phyloP scores from a whole-genome alignment of 139 green algal genomes.

The Pycnococcus provasolii region DNA sequence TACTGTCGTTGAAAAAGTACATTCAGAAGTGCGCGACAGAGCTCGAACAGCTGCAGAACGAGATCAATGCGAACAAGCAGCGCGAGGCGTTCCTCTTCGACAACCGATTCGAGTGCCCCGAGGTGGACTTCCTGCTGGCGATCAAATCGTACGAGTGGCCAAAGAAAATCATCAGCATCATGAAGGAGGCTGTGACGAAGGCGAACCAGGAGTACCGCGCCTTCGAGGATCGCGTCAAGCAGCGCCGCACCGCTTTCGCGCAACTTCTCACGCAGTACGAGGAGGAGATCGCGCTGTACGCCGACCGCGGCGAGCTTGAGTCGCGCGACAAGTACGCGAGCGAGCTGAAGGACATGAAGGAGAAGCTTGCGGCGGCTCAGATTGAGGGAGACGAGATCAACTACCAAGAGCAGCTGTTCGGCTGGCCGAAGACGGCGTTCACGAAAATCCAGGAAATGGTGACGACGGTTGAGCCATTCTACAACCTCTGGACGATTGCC shows the following conservation, averaged over 20 bases:
- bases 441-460: conserved; percentile 38
- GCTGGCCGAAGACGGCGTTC: conserved; percentile 42
- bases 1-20: conserved; percentile 48
- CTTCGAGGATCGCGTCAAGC: conserved; percentile 38
- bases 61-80: conserved; percentile 29
- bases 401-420: conserved; percentile 56
- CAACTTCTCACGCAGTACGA: conserved; percentile 40
- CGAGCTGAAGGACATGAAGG: conserved; percentile 44
- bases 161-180: conserved; percentile 29
- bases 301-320: conserved; percentile 52
- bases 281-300: conserved; percentile 43
- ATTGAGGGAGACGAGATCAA: conserved; percentile 52
- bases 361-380: conserved; percentile 26
- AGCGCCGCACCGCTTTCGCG: conserved; percentile 6
- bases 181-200: conserved; percentile 24
- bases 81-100: conserved; percentile 32
- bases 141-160: conserved; percentile 52
- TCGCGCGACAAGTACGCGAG: conserved; percentile 37
- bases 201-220: conserved; percentile 24
- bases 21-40: conserved; percentile 18
- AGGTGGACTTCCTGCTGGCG: conserved; percentile 37
- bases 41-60: conserved; percentile 36
- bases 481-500: conserved; percentile 40
- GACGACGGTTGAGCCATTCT: conserved; percentile 46
- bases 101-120: conserved; percentile 27